Percentiles rank a stretch among this genome's conserved stretches.
These are phyloP conservation scores for Candida lessepsii DNA, from an alignment of 805 yeast genomes.

Conservation along the genomic window DNA sequence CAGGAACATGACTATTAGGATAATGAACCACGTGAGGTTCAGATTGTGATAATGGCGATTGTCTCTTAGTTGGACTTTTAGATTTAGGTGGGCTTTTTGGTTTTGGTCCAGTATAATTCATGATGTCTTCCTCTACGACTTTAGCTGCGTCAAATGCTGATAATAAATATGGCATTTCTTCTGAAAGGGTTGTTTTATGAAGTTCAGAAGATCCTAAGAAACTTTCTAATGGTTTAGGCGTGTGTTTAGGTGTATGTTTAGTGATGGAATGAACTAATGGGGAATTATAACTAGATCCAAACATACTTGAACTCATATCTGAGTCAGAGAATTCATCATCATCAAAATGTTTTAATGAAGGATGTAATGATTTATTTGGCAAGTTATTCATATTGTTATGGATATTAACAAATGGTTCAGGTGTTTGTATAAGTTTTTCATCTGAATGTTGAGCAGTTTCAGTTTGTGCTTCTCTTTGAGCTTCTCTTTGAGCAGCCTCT, in stretches of 20 bases:
- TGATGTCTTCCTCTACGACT: constrained; percentile 51
- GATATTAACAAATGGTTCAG: constrained; percentile 9
- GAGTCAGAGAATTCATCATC: constrained; percentile 26
- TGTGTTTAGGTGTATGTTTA: constrained; percentile 14
- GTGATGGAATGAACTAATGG: constrained; percentile 44
- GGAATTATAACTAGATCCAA: constrained; percentile 22
- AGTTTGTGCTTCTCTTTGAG: background rate
- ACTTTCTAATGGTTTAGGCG: constrained; percentile 3
- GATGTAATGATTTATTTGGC: background rate
- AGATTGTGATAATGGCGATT: constrained; percentile 5
- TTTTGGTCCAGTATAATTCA: constrained; percentile 19
- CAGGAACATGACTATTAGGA: constrained; percentile 28
- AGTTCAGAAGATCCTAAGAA: constrained; percentile 30
- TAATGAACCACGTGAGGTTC: constrained; percentile 11
- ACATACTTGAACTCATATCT: constrained; percentile 21
- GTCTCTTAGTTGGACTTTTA: constrained; percentile 4
- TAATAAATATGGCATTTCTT: constrained; percentile 65
- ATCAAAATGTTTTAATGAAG: background rate
- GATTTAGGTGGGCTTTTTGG: constrained; percentile 17
- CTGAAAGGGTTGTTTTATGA: constrained; percentile 54
- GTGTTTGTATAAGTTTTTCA: background rate
- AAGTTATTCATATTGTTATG: too few species aligned
- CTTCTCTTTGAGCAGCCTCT: too few species aligned
- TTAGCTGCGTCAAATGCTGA: constrained; percentile 66
- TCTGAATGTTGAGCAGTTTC: too few species aligned